Percentiles rank a stretch among this genome's conserved stretches.
Evolutionary conservation across 768 basidiomycete genomes (phyloP).

Genomic region (Hydnomerulius pinastri): DNA sequence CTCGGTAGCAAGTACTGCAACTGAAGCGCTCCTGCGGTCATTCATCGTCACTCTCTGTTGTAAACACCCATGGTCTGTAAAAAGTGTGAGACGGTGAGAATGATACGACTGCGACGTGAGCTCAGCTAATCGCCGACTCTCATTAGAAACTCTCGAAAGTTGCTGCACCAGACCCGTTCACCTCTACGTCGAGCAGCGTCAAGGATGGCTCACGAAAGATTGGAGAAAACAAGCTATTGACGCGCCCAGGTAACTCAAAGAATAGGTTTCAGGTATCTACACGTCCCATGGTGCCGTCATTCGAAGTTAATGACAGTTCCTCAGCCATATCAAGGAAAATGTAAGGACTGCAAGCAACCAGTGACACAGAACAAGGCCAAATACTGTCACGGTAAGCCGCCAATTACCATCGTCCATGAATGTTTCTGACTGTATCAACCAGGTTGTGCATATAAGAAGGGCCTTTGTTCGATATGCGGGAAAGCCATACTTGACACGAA

Average conservation of each 20-base stretch:
- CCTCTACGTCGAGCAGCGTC: slow-evolving; percentile 68
- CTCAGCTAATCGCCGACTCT: slow-evolving; percentile 4
- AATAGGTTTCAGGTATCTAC: slow-evolving; percentile 72
- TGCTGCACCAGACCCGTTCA: slow-evolving; percentile 88
- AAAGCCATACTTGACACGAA: slow-evolving; percentile 84
- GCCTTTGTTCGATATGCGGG: slow-evolving; percentile 84
- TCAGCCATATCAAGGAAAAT: slow-evolving; percentile 84
- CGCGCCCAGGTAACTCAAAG: slow-evolving; percentile 68
- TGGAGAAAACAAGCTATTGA: slow-evolving; percentile 82
- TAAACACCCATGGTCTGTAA: slow-evolving; percentile 71
- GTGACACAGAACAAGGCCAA: slow-evolving; percentile 86
- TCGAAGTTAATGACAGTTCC: slow-evolving; percentile 1
- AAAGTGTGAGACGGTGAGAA: slow-evolving; percentile 75
- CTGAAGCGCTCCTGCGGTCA: neutral
- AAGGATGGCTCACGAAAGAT: slow-evolving; percentile 81
- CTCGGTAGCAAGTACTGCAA: neutral
- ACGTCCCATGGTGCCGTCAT: slow-evolving; percentile 13
- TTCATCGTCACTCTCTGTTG: neutral
- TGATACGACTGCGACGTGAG: too few relatives aligned
- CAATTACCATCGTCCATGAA: slow-evolving; percentile 4
- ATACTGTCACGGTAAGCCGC: slow-evolving; percentile 77
- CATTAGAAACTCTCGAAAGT: slow-evolving; percentile 86
- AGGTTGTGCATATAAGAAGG: slow-evolving; percentile 91
- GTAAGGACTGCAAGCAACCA: slow-evolving; percentile 84
- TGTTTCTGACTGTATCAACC: slow-evolving; percentile 9